These are phyloP conservation scores for Boletus rubroflammeus DNA, from an alignment of 768 basidiomycete species.

Conservation along the genomic window DNA sequence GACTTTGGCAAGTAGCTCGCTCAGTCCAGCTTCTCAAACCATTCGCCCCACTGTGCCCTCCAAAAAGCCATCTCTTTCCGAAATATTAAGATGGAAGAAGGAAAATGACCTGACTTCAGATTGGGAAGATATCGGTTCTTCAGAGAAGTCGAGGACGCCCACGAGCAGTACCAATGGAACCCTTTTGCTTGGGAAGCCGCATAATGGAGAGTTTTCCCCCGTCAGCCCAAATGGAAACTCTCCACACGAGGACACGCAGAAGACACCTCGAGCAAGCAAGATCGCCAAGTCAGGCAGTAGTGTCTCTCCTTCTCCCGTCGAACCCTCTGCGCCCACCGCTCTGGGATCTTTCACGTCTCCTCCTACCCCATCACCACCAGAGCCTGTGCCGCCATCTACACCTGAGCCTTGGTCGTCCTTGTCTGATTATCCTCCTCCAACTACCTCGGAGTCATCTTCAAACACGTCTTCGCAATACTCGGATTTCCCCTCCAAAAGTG, in stretches of 20 bases:
- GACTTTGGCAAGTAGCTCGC: conserved; percentile 36
- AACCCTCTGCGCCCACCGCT: conserved; percentile 15
- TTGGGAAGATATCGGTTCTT: conserved; percentile 59
- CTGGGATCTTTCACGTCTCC: conserved; percentile 35
- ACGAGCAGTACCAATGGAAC: conserved; percentile 43
- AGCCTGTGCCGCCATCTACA: conserved; percentile 60
- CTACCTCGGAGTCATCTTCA: conserved; percentile 74
- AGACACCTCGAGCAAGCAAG: conserved; percentile 35
- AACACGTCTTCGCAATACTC: conserved; percentile 70
- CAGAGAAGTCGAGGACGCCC: conserved; percentile 46
- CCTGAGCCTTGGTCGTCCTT: conserved; percentile 77
- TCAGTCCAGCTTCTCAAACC: conserved; percentile 32
- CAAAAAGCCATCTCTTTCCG: conserved; percentile 67
- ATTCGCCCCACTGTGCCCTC: conserved; percentile 38
- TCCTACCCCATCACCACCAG: conserved; percentile 46
- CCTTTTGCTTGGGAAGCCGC: conserved; percentile 23
- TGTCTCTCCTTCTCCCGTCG: conserved; percentile 17
- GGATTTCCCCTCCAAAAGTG: conserved; percentile 42
- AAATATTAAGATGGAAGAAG: conserved; percentile 55
- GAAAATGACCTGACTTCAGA: conserved; percentile 54
- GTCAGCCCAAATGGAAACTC: conserved; percentile 27
- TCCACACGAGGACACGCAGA: conserved; percentile 29
- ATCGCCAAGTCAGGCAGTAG: conserved; percentile 29
- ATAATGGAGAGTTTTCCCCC: conserved; percentile 30
- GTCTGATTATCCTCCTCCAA: conserved; percentile 64